Evolutionary conservation across 352 stramenopile species (phyloP), one percentile per base, ranked within the genome.

Genomic region (Pythium periplocum): DNA sequence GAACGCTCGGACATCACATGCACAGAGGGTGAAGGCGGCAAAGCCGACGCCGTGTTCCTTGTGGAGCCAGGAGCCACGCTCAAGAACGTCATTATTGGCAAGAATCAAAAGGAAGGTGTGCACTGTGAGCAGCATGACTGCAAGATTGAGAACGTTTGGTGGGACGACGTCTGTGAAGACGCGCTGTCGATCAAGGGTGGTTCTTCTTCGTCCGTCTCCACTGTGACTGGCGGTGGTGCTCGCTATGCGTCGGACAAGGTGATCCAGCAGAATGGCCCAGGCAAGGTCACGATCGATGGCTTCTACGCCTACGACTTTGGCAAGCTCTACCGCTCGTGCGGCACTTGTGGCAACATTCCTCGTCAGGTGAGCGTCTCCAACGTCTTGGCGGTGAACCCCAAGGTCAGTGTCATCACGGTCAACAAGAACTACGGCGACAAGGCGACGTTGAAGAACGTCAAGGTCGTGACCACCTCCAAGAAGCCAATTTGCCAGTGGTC

Each of bases 371-470:
- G 35, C 3, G 42, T 73, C 30, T 68, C 61, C 10, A 73, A 73
- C 52, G 56, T 73, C 34, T 48, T 62, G 11, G 65, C 58, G 9
- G 53, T 74, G 41, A 51, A 62, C 44, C 66, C 62, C 17, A 65
- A 51, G 17, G 38, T 51, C n/a, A 38, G 44, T 8, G 46, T 74
- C 36, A 58, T 63, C 6, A 57, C 58, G 11, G 62, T 74, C n/a
- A 74, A 71, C 56, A 50, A 52, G 32, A 74, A 74, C 60, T 68
- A 53, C 31, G 43, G 43, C 9, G 65, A 73, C 38, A 30, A 59
- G 34, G 65, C 65, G 30, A 62, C 44, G 39, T 30, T 73, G 26
- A 39, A 33, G 17, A 68, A 70, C 59, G 55, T 73, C 45, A 32
- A 51, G 37, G 48, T 73, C 35, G 26, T 58, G 41, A 59, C 53